phyloP scores from a whole-genome alignment of 179 eudicot species.

The Beta lomatogona region DNA sequence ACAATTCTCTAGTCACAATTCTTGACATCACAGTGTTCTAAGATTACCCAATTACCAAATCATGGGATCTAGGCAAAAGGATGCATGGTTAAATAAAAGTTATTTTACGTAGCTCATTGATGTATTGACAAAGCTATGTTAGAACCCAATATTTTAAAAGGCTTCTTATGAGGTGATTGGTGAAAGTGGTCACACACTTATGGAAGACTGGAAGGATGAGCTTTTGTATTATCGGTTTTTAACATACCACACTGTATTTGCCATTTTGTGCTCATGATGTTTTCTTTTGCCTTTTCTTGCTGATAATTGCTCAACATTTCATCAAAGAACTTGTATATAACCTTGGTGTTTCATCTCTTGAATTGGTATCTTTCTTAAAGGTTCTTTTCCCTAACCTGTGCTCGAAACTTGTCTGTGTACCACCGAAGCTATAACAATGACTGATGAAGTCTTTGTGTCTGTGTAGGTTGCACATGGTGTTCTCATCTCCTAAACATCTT shows the following conservation, averaged over 20 bases:
- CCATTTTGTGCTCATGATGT: neutral
- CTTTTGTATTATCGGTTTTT: neutral
- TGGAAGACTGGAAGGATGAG: neutral
- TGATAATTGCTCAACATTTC: neutral
- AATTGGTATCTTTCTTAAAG: neutral
- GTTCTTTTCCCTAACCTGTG: neutral
- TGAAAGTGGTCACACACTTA: neutral
- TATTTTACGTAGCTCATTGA: neutral
- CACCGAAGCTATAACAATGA: slow-evolving; percentile 4
- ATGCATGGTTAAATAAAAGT: neutral
- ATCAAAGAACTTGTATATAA: neutral
- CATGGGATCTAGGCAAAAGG: neutral
- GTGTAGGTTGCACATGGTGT: slow-evolving; percentile 92
- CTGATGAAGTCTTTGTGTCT: slow-evolving; percentile 21
- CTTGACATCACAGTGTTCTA: neutral
- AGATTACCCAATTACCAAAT: neutral
- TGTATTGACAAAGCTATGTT: neutral
- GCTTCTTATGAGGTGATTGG: neutral
- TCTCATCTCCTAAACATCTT: slow-evolving; percentile 94
- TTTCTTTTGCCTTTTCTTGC: neutral
- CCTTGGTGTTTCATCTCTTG: neutral
- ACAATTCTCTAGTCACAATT: slow-evolving; percentile 3
- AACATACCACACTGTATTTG: neutral
- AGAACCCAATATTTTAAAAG: neutral
- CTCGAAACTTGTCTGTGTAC: neutral